These are phyloP conservation scores for Microbotryomycetes sp. DNA, from an alignment of 1,284 basidiomycete genomes.

Conservation along the genomic window DNA sequence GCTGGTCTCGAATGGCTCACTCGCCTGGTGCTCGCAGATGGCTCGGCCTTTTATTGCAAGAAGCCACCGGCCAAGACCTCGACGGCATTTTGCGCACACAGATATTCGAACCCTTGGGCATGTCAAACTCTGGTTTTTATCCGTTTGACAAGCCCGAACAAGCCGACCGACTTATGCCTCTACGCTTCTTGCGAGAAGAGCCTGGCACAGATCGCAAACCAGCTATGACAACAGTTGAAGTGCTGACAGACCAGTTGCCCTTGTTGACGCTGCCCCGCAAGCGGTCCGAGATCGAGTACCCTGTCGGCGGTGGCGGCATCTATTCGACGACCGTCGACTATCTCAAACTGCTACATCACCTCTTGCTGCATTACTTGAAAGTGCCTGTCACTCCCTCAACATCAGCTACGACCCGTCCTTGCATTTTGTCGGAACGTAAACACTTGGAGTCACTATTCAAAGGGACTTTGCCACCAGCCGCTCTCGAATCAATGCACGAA, in stretches of 20 bases:
- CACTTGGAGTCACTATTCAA: conserved; percentile 28
- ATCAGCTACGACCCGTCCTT: conserved; percentile 5
- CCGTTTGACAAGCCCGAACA: conserved; percentile 27
- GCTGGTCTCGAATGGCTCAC: not conserved
- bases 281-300: conserved; percentile 36
- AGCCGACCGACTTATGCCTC: conserved; percentile 27
- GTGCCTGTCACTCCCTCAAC: not conserved
- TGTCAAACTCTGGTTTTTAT: conserved; percentile 36
- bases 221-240: conserved; percentile 9
- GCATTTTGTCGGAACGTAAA: conserved; percentile 28
- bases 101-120: conserved; percentile 36
- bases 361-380: conserved; percentile 30
- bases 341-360: conserved; percentile 32
- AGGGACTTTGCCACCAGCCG: not conserved
- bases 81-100: conserved; percentile 30
- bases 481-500: conserved; percentile 1
- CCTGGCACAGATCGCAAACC: not conserved
- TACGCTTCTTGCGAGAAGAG: conserved; percentile 18
- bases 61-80: conserved; percentile 29
- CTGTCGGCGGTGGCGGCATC: conserved; percentile 37
- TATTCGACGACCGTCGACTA: conserved; percentile 36
- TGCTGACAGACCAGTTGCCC: conserved; percentile 27
- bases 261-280: conserved; percentile 29
- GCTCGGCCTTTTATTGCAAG: conserved; percentile 36
- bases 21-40: conserved; percentile 17